Evolutionary conservation across 2,329 filamentous ascomycete species (phyloP), one percentile per base, ranked within the genome.

Genomic region (Cladosporium sp.): DNA sequence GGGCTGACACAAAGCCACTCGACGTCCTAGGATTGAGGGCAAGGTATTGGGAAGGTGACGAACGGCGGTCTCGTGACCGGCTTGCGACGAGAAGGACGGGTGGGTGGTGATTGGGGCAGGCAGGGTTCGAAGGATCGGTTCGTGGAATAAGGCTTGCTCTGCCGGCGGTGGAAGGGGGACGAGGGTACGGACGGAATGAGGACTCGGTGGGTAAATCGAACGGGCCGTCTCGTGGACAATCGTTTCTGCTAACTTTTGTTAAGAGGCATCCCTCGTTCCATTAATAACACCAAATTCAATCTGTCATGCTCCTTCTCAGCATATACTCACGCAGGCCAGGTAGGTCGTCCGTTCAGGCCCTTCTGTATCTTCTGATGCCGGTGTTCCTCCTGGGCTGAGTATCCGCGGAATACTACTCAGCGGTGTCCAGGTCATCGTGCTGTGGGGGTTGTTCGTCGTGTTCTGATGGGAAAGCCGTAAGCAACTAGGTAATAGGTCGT

Each of bases 391-490:
- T 49, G 37, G 26, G 28, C 35, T 37, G 33, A 35, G 35, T 26
- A 55, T 31, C 62, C 21, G 53, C 46, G 44, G 44, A 58, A 63
- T 62, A 65, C 78, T 84, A 88, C 82, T 98, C 95, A 75, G 93
- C 94, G 76, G 95, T 93, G 79, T 99, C 95, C 77, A 98, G 87
- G 77, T 99, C 95, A 78, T 99, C 95, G 76, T 97, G 92, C 73
- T 88, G 89, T 69, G 91, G 89, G 69, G 91, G 90, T 73, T 91
- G 92, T 72, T 96, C 92, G 74, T 90, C 82, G 76, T 86, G 78
- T 72, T 79, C 81, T 80, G 72, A 21, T 28, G 56, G 69, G 64
- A 69, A 71, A 69, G 37, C 37, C 37, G 74, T 77, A 67, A 75
- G 68, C 67, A 68, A 66, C 29, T 21, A 7, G n/a, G 6, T n/a